Conservation (phyloP, 176 grass and related monocot genomes). For the Areca catechu region DNA sequence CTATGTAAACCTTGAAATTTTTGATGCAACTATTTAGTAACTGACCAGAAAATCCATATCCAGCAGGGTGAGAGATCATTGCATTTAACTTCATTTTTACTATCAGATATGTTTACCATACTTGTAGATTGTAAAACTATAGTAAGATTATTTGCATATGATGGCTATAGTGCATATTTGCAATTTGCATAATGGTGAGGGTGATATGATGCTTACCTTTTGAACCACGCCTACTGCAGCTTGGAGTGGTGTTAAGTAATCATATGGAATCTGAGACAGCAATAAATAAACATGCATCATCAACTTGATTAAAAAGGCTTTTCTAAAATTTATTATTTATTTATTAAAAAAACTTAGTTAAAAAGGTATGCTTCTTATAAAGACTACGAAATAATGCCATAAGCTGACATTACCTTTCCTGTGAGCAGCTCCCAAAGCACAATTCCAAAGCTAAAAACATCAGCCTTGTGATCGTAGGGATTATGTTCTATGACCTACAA, state of each 20-base stretch:
- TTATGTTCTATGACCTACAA: conserved; percentile 67
- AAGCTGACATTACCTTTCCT: conserved; percentile 43
- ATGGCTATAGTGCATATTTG: no score
- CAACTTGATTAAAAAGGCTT: background rate
- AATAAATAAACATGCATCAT: background rate
- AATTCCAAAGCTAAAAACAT: conserved; percentile 87
- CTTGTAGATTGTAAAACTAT: no score
- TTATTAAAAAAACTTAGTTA: no score
- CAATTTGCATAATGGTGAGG: no score
- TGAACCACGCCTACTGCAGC: conserved; percentile 76
- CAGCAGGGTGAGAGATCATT: no score
- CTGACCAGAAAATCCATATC: no score
- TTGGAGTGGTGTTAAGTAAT: conserved; percentile 77
- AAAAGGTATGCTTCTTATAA: no score
- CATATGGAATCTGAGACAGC: conserved; percentile 59
- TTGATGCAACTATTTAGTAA: no score
- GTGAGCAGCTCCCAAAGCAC: conserved; percentile 82
- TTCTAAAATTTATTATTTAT: background rate
- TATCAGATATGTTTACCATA: no score
- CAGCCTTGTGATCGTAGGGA: conserved; percentile 62
- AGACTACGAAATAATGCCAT: background rate
- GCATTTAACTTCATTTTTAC: no score
- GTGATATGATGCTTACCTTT: conserved; percentile 29
- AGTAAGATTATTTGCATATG: background rate
- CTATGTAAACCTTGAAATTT: no score